Evolutionary conservation across 2,329 filamentous ascomycete genomes (phyloP).

Genomic region (Ascochyta fabae): DNA sequence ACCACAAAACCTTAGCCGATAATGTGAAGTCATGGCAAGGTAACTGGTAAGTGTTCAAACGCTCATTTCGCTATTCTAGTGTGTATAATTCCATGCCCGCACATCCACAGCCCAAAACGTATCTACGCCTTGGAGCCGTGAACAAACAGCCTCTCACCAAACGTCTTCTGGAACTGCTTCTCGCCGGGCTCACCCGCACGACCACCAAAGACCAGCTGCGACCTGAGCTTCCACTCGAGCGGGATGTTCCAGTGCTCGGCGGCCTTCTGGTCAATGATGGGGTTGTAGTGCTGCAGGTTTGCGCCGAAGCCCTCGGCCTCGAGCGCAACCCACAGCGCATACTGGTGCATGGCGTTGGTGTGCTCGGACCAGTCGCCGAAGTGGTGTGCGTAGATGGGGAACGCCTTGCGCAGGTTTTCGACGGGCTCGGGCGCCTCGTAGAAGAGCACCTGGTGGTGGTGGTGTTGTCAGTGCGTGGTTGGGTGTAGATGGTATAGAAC

Average conservation of each 20-base stretch:
- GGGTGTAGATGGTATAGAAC: neutral
- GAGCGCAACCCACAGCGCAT: conserved; percentile 79
- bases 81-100: neutral
- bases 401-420: conserved; percentile 70
- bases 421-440: conserved; percentile 78
- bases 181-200: conserved; percentile 60
- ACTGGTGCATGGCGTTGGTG: conserved; percentile 82
- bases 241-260: conserved; percentile 73
- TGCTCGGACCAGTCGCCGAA: conserved; percentile 81
- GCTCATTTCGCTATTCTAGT: conserved; percentile 3
- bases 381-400: conserved; percentile 76
- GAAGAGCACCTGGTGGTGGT: conserved; percentile 70
- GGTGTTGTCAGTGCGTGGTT: conserved; percentile 15
- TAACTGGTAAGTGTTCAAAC: neutral
- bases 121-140: conserved; percentile 45
- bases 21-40: neutral
- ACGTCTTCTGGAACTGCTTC: conserved; percentile 70
- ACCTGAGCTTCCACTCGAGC: conserved; percentile 74
- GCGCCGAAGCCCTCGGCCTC: conserved; percentile 84
- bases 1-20: neutral
- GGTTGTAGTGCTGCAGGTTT: conserved; percentile 95
- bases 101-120: neutral
- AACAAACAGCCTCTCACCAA: conserved; percentile 63
- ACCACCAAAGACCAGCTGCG: conserved; percentile 85
- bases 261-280: conserved; percentile 77